Base-by-base conservation (phyloP, 805 yeast genomes). In the Candida krabiensis region DNA sequence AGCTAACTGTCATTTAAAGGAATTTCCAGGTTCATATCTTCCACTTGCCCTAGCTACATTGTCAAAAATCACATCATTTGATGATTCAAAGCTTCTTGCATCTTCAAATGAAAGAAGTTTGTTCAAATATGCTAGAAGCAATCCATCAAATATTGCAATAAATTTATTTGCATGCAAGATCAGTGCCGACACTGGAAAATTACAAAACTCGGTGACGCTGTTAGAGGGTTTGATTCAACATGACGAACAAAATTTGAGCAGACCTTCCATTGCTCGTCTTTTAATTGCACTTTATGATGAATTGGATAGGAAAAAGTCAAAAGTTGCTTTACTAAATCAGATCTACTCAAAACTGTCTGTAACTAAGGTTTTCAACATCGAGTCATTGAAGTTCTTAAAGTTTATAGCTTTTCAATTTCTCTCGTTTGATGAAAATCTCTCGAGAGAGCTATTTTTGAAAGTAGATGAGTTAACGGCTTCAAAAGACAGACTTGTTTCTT, bases 211-310 rank as follows among this genome's bases (percentile, higher is more conserved):
- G 1, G 55, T 59, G 9, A 30, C 52, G 7, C 40, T 67, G 6
- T 54, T 75, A 31, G 75, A 73, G 49, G 49, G 55, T 19, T 40
- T 65, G 4, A 19, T 54, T 9, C 36, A 40, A 2, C 14, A 33
- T 2, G 35, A 41, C 14, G 23, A 44, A 11, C 12, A 33, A 14
- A 43, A 32, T 9, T 35, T 49, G 18, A 29, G 55, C 4, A 40
- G 50, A 4, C 82, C 86, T 3, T 75, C 77, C 4, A 54, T 83
- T 30, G 64, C 74, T 27, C 76, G 79, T 19, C 60, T 72, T 4
- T 58, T 80, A 19, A 63, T 73, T 8, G 64, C 75, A 11, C 52
- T 81, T 5, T 77, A 74, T 54, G 82, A 76, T 44, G 43, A 56
- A 9, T 56, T 70, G 30, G 70, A 73, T 29, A 63, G 73, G 31